phyloP scores from a whole-genome alignment of 306 rosid species.

The Fagus sylvatica region DNA sequence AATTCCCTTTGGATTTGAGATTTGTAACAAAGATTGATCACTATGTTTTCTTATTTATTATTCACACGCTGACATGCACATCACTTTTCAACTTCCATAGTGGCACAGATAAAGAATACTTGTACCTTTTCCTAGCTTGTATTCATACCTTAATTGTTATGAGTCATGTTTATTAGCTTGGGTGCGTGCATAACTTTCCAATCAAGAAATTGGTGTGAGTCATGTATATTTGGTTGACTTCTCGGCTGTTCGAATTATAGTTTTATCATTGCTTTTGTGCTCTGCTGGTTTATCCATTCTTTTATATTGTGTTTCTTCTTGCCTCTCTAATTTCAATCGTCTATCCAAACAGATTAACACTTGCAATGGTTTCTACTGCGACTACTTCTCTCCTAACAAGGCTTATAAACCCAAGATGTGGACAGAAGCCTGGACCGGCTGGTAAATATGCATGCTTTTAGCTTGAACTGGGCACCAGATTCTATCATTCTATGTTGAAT shows the following conservation, averaged over 20 bases:
- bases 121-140: conserved; percentile 4
- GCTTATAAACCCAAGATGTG: conserved; percentile 98
- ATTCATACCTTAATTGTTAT: background rate
- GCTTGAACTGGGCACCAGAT: conserved; percentile 22
- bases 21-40: conserved; percentile 24
- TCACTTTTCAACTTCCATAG: conserved; percentile 22
- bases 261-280: conserved; percentile 4
- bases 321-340: conserved; percentile 18
- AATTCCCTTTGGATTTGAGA: conserved; percentile 21
- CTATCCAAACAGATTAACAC: conserved; percentile 69
- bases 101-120: conserved; percentile 6
- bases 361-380: conserved; percentile 97
- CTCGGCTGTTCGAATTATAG: conserved; percentile 11
- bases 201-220: conserved; percentile 10
- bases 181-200: too few relatives aligned
- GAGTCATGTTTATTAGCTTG: conserved; percentile 16
- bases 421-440: conserved; percentile 99
- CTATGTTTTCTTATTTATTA: conserved; percentile 12
- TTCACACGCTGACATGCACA: background rate
- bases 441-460: conserved; percentile 46
- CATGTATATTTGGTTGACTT: conserved; percentile 12
- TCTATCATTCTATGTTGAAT: background rate
- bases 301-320: background rate
- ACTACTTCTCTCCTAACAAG: conserved; percentile 89
- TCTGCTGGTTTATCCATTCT: background rate